Base-by-base conservation (phyloP, 331 rosid species). In the Rhamnella rubrinervis region DNA sequence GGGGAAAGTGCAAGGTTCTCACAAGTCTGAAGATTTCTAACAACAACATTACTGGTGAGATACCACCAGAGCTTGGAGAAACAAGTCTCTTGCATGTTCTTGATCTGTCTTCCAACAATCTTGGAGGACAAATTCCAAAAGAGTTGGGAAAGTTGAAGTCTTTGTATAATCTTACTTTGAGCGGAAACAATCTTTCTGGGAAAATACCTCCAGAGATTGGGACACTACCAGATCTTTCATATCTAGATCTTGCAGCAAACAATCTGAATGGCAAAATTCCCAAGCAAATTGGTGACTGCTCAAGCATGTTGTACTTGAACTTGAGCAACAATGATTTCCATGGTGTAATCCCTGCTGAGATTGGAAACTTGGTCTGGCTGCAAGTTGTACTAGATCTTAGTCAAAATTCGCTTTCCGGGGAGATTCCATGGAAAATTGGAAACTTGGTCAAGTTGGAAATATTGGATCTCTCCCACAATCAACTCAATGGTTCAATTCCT, bases 61-160 rank as follows among this genome's bases (percentile, higher is more conserved):
- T 73, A 18, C 77, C 71, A 40, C n/a, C 16, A 17, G 65, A 65
- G 62, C 57, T 73, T 64, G 77, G 65, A 73, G 71, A 73, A 55
- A 53, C 77, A 39, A 73, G 55, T 44, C 51, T 40, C 14, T 28
- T 73, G 21, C 70, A 65, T 55, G 58, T 63, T 10, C 65, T 73
- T 41, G 71, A 63, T 26, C 58, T 73, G 35, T 65, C 77, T 55
- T 63, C 20, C 38, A 44, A 44, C 13, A 44, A 9, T 44, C 49
- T 44, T 44, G 49, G 14, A 44, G 77, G 77, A 25, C 3, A 55
- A 41, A 73, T 73, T 56, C 71, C 77, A 39, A 64, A 55, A 49
- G 71, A 63, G 25, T 12, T 73, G 31, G 59, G 64, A 55, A 56
- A 65, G 19, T 63, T 73, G 59, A 73, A 19, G 65, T 63, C 59